Percentiles rank a stretch among this genome's conserved stretches.
These are phyloP conservation scores for Colletotrichum incanum DNA, from an alignment of 2,329 filamentous ascomycete genomes.

Conservation along the genomic window DNA sequence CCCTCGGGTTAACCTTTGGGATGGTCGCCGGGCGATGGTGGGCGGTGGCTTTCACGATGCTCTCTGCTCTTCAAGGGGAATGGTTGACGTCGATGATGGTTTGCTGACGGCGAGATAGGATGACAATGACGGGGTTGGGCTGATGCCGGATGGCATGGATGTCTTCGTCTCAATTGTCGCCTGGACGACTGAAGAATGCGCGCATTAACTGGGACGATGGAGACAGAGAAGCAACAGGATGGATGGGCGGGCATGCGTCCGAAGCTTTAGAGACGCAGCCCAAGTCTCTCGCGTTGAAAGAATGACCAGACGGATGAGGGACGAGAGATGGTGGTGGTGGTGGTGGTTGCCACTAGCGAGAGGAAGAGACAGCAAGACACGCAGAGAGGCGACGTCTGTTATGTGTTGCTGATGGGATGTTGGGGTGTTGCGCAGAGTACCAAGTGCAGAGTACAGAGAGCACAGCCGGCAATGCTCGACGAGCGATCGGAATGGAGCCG, in stretches of 20 bases:
- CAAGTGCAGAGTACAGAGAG: background rate
- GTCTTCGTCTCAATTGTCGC: conserved; percentile 32
- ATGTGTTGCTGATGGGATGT: background rate
- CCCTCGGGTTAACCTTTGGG: background rate
- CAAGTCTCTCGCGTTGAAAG: background rate
- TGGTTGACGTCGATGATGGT: background rate
- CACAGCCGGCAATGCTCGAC: background rate
- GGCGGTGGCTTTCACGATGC: background rate
- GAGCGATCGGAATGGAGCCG: background rate
- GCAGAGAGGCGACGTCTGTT: background rate
- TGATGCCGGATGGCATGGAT: conserved; percentile 12
- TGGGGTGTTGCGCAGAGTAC: background rate
- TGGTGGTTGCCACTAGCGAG: background rate
- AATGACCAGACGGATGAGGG: background rate
- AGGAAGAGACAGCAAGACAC: background rate
- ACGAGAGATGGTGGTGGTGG: background rate
- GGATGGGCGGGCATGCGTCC: background rate
- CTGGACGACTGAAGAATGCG: conserved; percentile 14
- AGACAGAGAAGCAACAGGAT: background rate
- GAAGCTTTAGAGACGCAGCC: background rate
- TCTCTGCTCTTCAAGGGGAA: background rate
- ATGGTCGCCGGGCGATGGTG: background rate
- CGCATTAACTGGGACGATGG: background rate
- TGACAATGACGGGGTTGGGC: conserved; percentile 28
- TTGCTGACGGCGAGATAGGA: conserved; percentile 16